Percentiles rank a stretch among this genome's conserved stretches.
These are phyloP conservation scores for Hirsutella rhossiliensis DNA, from an alignment of 2,329 filamentous ascomycete species.

Conservation along the genomic window DNA sequence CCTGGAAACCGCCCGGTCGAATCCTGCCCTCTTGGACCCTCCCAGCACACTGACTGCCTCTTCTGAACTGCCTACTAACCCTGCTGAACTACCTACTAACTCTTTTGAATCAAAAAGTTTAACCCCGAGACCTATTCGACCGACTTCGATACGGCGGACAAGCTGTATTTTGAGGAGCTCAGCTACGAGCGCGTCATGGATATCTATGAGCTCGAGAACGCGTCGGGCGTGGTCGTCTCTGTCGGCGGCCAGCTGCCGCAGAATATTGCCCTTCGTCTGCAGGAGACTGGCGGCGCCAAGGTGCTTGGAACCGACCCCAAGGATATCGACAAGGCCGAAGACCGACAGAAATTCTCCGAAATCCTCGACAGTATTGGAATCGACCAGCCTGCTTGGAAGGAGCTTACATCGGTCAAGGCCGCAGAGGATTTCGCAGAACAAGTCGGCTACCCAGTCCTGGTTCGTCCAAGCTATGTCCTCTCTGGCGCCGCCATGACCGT, in stretches of 20 bases:
- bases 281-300: conserved; percentile 81
- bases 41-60: too few relatives aligned
- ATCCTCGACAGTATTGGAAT: conserved; percentile 95
- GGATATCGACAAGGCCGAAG: conserved; percentile 96
- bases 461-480: conserved; percentile 89
- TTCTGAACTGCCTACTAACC: not conserved
- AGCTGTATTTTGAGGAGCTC: conserved; percentile 92
- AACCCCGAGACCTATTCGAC: conserved; percentile 75
- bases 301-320: conserved; percentile 85
- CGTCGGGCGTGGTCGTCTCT: conserved; percentile 82
- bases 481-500: conserved; percentile 98
- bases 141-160: conserved; percentile 82
- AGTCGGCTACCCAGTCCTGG: conserved; percentile 88
- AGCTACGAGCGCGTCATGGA: conserved; percentile 98
- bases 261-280: conserved; percentile 89
- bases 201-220: conserved; percentile 86
- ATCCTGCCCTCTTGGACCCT: too few relatives aligned
- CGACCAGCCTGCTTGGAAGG: conserved; percentile 96
- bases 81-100: too few relatives aligned
- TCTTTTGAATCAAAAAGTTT: conserved; percentile 27
- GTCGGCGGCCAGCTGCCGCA: conserved; percentile 94
- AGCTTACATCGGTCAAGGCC: conserved; percentile 78
- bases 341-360: conserved; percentile 95
- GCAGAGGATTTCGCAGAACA: conserved; percentile 76
- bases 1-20: too few relatives aligned